Percentiles rank a stretch among this genome's conserved stretches.
These are phyloP conservation scores for Russula griseocarnosa DNA, from an alignment of 768 basidiomycete genomes.

Conservation along the genomic window DNA sequence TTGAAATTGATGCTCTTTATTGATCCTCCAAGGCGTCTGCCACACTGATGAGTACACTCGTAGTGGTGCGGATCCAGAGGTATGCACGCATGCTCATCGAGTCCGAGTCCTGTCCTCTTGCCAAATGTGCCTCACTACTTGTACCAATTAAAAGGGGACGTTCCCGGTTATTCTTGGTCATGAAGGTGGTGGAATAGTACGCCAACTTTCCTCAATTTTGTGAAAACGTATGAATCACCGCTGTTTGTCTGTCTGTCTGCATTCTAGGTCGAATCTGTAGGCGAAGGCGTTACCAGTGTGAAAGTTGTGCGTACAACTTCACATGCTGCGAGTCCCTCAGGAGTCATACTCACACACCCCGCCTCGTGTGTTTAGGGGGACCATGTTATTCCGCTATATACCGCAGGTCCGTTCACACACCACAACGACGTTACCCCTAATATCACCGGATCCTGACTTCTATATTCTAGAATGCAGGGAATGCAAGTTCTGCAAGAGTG, in stretches of 20 bases:
- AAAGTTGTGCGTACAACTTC: slow-evolving; percentile 42
- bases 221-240: slow-evolving; percentile 5
- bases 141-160: slow-evolving; percentile 53
- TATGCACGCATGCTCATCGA: slow-evolving; percentile 32
- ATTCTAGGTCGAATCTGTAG: slow-evolving; percentile 90
- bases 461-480: slow-evolving; percentile 67
- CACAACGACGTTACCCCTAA: not conserved
- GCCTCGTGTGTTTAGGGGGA: slow-evolving; percentile 55
- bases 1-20: not conserved
- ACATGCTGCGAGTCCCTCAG: not conserved
- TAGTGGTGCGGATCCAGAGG: slow-evolving; percentile 95
- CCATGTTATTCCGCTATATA: slow-evolving; percentile 96
- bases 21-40: slow-evolving; percentile 68
- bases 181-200: slow-evolving; percentile 86
- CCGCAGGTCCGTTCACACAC: slow-evolving; percentile 57
- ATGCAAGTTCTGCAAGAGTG: slow-evolving; percentile 98
- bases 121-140: not conserved
- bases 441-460: slow-evolving; percentile 3
- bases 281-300: slow-evolving; percentile 87
- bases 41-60: slow-evolving; percentile 98
- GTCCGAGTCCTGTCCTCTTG: too few species aligned
- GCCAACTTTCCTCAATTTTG: slow-evolving; percentile 34
- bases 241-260: slow-evolving; percentile 32
- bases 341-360: slow-evolving; percentile 5
- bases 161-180: slow-evolving; percentile 95